Evolutionary conservation across 345 rosid genomes (phyloP), one percentile per base, ranked within the genome.

Genomic region (Lepidium aucheri): DNA sequence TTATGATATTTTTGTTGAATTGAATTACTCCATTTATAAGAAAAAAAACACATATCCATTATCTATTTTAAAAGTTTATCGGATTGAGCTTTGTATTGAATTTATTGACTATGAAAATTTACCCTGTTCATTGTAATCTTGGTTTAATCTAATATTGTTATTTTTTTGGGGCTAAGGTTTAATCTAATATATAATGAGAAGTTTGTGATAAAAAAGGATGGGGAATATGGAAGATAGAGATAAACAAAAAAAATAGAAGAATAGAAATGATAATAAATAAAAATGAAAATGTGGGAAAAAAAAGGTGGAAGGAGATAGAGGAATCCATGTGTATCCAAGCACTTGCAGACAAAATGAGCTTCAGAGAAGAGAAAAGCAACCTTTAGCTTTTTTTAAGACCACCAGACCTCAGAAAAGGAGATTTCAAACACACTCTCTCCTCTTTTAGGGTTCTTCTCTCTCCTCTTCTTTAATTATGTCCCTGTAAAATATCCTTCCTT

Each of bases 271-370:
- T 59, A 73, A 59, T 55, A 73, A 69, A 28, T 5, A 28, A 53
- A 73, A 74, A 46, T 16, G 61, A 20, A 28, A 59, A 11, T 66
- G 42, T 67, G 68, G 63, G n/a, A n/a, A n/a, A 45, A 52, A 67
- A 66, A 66, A 61, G 70, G 74, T 61, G 49, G 64, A 28, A 66
- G 63, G 79, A 77, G 76, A 69, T 46, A 51, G 77, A 66, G 80
- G 87, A 86, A 83, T 83, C 91, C 81, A 81, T 68, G 75, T 82
- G 70, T 78, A 59, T 80, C 91, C 91, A 86, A 86, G 82, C 85
- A 74, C 85, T 74, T 69, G 49, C 60, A 76, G 90, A 85, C 87
- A 85, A 85, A 83, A 72, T 55, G 81, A 80, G 80, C 65, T 79
- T 83, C 90, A 83, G 91, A 84, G 79, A 67, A 77, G 73, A 77